Evolutionary conservation across 768 basidiomycete genomes (phyloP).

Genomic region (Hortiboletus campestris): DNA sequence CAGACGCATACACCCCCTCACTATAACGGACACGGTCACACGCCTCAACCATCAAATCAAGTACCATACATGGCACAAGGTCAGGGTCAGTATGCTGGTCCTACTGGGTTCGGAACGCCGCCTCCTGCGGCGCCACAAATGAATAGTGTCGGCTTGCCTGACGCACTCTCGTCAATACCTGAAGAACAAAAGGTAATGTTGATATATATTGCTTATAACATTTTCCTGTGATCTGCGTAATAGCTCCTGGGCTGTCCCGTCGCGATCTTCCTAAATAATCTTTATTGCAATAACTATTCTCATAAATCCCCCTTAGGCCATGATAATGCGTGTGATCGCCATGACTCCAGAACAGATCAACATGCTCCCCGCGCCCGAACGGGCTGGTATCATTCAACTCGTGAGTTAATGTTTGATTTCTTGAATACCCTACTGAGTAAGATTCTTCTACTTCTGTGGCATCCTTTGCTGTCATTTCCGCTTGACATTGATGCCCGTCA

Average conservation of each 20-base stretch:
- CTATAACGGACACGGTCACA: conserved; percentile 29
- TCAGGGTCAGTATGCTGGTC: conserved; percentile 19
- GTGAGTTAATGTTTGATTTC: conserved; percentile 45
- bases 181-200: conserved; percentile 64
- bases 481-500: conserved; percentile 26
- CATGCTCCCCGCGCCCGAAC: conserved; percentile 67
- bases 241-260: neutral
- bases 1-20: conserved; percentile 30
- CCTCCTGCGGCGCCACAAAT: conserved; percentile 21
- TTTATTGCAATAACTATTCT: conserved; percentile 7
- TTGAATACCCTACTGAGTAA: conserved; percentile 9
- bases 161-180: conserved; percentile 57
- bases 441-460: conserved; percentile 5
- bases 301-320: conserved; percentile 42
- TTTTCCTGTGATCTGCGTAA: conserved; percentile 4
- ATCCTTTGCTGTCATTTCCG: conserved; percentile 19
- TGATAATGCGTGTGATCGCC: conserved; percentile 74
- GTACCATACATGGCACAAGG: conserved; percentile 17
- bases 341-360: conserved; percentile 88
- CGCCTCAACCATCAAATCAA: conserved; percentile 26
- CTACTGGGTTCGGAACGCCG: conserved; percentile 20
- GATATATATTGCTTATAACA: conserved; percentile 4
- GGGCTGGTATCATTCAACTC: conserved; percentile 77
- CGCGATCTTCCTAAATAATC: neutral
- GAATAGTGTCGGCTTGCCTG: conserved; percentile 36